Evolutionary conservation across 768 basidiomycete genomes (phyloP).

Genomic region (Rubroboletus satanas): DNA sequence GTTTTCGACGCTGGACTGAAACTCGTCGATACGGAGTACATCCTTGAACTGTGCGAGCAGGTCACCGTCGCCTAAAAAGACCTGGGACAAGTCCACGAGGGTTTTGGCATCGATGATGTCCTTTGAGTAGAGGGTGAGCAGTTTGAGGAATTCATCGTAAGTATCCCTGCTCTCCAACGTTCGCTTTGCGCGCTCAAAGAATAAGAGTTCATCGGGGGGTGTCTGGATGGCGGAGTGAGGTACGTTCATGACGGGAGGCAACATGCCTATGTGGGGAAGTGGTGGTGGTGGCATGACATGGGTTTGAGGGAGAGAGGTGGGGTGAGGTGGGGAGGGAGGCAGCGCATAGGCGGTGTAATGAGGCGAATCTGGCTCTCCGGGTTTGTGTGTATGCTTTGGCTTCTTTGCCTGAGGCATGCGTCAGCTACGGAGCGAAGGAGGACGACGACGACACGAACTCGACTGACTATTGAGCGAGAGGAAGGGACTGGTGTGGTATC

Average conservation of each 20-base stretch:
- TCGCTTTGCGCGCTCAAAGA: conserved; percentile 92
- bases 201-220: conserved; percentile 74
- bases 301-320: conserved; percentile 16
- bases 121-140: conserved; percentile 85
- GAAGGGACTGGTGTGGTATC: conserved; percentile 60
- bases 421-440: conserved; percentile 3
- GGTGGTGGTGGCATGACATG: conserved; percentile 30
- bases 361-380: conserved; percentile 53
- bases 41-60: conserved; percentile 83
- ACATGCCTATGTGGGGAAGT: conserved; percentile 26
- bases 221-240: conserved; percentile 33
- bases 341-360: conserved; percentile 44
- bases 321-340: conserved; percentile 34
- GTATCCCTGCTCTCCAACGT: conserved; percentile 68
- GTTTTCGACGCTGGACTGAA: conserved; percentile 53
- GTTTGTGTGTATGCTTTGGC: conserved; percentile 57
- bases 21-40: conserved; percentile 75
- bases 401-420: conserved; percentile 49
- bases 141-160: conserved; percentile 93
- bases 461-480: conserved; percentile 44
- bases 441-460: conserved; percentile 36
- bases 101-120: conserved; percentile 86
- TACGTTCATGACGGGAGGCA: conserved; percentile 23
- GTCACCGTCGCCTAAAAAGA: conserved; percentile 79
- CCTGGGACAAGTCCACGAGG: conserved; percentile 74